These are phyloP conservation scores for Pythium vanterpoolii DNA, from an alignment of 352 stramenopile species.

Conservation along the genomic window DNA sequence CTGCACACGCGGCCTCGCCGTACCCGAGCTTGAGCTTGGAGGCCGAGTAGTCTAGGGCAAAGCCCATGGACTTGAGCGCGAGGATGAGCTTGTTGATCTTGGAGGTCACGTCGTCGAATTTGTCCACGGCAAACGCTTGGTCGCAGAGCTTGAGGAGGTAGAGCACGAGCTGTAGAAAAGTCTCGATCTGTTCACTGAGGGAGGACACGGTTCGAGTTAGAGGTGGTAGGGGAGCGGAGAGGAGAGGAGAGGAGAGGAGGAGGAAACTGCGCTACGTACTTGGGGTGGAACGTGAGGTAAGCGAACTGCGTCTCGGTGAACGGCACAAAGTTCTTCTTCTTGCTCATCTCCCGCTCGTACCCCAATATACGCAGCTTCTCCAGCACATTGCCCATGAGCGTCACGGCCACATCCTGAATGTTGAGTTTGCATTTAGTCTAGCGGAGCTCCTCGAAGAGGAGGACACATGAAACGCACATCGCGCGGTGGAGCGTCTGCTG, in stretches of 20 bases:
- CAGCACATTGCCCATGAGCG: slow-evolving; percentile 79
- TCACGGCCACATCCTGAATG: slow-evolving; percentile 66
- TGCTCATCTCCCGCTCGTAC: slow-evolving; percentile 72
- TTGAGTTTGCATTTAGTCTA: neutral
- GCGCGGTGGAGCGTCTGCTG: slow-evolving; percentile 18
- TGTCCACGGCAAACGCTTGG: slow-evolving; percentile 83
- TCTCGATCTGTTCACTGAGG: slow-evolving; percentile 68
- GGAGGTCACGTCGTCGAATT: slow-evolving; percentile 86
- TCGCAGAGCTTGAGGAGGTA: slow-evolving; percentile 75
- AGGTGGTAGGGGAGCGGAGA: neutral
- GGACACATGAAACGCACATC: slow-evolving; percentile 23
- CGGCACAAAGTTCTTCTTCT: slow-evolving; percentile 67
- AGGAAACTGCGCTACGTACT: slow-evolving; percentile 18
- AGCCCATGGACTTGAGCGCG: slow-evolving; percentile 75
- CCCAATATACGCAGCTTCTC: slow-evolving; percentile 80
- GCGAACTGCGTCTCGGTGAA: slow-evolving; percentile 81
- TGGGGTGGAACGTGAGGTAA: slow-evolving; percentile 47
- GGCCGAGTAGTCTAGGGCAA: slow-evolving; percentile 76
- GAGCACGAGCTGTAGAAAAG: slow-evolving; percentile 66
- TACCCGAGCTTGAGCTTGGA: slow-evolving; percentile 77
- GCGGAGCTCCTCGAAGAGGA: neutral
- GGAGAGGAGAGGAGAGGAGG: neutral
- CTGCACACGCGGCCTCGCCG: slow-evolving; percentile 67
- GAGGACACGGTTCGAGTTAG: neutral
- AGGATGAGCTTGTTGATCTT: slow-evolving; percentile 88